These are phyloP conservation scores for Picea glauca DNA, from an alignment of 75 land plant species.

Conservation along the genomic window DNA sequence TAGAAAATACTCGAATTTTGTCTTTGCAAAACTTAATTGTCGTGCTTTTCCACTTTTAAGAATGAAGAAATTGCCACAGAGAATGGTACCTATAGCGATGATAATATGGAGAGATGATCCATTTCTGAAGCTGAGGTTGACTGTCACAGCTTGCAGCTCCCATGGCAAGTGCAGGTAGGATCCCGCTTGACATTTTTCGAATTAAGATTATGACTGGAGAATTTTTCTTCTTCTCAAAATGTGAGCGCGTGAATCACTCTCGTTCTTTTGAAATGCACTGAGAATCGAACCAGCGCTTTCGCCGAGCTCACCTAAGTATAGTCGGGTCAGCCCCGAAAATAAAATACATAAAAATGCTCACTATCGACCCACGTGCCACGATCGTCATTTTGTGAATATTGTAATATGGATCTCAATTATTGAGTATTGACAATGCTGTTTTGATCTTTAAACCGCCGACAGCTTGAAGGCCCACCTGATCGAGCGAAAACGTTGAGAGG, in stretches of 20 bases:
- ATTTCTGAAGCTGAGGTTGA: conserved; percentile 8
- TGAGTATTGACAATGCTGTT: background rate
- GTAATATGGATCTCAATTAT: background rate
- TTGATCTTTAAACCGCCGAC: background rate
- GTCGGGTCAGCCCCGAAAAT: too few species aligned
- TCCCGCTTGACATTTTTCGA: conserved; percentile 3
- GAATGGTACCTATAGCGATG: conserved; percentile 37
- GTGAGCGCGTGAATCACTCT: too few species aligned
- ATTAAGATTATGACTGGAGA: background rate
- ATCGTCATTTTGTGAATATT: background rate
- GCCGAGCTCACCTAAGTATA: too few species aligned
- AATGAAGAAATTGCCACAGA: background rate
- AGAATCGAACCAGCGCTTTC: too few species aligned
- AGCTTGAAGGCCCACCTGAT: background rate
- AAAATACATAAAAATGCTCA: too few species aligned
- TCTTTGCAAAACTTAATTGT: background rate
- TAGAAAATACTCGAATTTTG: background rate
- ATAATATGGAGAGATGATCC: conserved; percentile 49
- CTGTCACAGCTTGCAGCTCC: background rate
- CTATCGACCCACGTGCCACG: too few species aligned
- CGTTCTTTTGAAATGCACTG: too few species aligned
- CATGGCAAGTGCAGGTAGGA: conserved; percentile 4
- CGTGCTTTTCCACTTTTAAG: background rate
- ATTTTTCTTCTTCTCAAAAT: too few species aligned
- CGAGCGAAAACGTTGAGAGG: too few species aligned